Evolutionary conservation across 2,329 filamentous ascomycete genomes (phyloP).

Genomic region (Emydomyces testavorans): DNA sequence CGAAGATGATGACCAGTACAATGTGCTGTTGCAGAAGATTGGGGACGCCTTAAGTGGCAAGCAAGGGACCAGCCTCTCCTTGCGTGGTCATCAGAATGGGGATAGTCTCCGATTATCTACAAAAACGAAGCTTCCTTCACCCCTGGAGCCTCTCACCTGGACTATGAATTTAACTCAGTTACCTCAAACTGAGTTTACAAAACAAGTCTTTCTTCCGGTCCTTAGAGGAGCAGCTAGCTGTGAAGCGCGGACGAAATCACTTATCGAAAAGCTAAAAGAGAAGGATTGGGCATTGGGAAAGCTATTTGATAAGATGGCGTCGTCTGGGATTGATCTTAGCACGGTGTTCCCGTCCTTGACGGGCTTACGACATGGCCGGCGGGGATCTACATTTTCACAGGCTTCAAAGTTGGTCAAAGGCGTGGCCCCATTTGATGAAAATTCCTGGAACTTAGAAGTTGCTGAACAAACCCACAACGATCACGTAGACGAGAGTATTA

Average conservation of each 20-base stretch:
- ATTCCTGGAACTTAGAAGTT: slow-evolving; percentile 33
- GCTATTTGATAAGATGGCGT: slow-evolving; percentile 48
- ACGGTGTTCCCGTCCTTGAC: slow-evolving; percentile 46
- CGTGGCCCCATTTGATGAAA: slow-evolving; percentile 43
- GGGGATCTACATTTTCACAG: slow-evolving; percentile 38
- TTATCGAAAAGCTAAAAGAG: slow-evolving; percentile 42
- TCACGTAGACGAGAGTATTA: slow-evolving; percentile 3
- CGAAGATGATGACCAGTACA: slow-evolving; percentile 45
- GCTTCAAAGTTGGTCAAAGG: slow-evolving; percentile 46
- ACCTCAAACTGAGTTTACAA: slow-evolving; percentile 34
- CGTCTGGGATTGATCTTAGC: slow-evolving; percentile 44
- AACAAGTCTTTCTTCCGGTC: slow-evolving; percentile 43
- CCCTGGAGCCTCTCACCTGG: slow-evolving; percentile 45
- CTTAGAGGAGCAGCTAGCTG: slow-evolving; percentile 40
- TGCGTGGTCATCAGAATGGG: slow-evolving; percentile 20
- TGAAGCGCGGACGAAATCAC: slow-evolving; percentile 37
- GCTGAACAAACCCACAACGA: slow-evolving; percentile 8
- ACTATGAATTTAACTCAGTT: slow-evolving; percentile 36
- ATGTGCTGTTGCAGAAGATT: slow-evolving; percentile 47
- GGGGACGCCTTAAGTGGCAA: slow-evolving; percentile 35
- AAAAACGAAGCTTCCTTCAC: slow-evolving; percentile 41
- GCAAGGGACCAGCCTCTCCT: slow-evolving; percentile 24
- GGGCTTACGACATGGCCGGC: slow-evolving; percentile 35
- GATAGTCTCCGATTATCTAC: slow-evolving; percentile 38
- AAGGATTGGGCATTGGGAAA: slow-evolving; percentile 51